Evolutionary conservation across 768 basidiomycete species (phyloP), one percentile per base, ranked within the genome.

Genomic region (Hygrophoropsis aurantiaca): DNA sequence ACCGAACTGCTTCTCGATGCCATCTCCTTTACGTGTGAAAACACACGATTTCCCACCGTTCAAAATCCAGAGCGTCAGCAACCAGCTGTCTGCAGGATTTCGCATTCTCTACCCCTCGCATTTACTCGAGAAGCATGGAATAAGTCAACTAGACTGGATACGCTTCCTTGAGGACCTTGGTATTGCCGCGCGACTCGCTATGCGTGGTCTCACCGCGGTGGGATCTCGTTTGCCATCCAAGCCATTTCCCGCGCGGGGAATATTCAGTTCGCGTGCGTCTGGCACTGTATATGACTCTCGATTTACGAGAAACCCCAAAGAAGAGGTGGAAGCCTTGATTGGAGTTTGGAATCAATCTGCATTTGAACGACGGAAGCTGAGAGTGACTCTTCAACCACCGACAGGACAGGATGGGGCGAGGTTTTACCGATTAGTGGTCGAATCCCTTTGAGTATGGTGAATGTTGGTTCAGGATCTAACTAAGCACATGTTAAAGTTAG

Each of bases 291-390:
- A 65, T 38, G 55, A 65, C 40, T 18, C 46, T 0, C 40, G 8
- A 16, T 65, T 65, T 32, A 39, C 39, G 24, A 56, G 55, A 32
- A 55, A 18, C 33, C 50, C 52, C 1, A 18, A 40, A 2, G 49
- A 60, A 2, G 56, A 65, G 27, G 58, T 67, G 24, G 46, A 51
- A 40, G 61, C 63, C 6, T 53, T 65, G 24, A 36, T 65, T 9
- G 35, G 47, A 15, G 47, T 67, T 11, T 65, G 64, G 64, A 65
- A 67, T 19, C 52, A 65, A 44, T 59, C 64, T 48, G 64, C 64
- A 4, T 59, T 65, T 11, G 63, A 67, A 49, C 55, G 64, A 24
- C 63, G 64, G 27, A 65, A 63, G 46, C 44, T 65, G 35, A 46
- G 47, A 6, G 61, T 55, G 21, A 44, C 38, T 13, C 53, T 67